Evolutionary conservation across 495 filamentous ascomycete genomes (phyloP).

Genomic region (Penicillium soppii): DNA sequence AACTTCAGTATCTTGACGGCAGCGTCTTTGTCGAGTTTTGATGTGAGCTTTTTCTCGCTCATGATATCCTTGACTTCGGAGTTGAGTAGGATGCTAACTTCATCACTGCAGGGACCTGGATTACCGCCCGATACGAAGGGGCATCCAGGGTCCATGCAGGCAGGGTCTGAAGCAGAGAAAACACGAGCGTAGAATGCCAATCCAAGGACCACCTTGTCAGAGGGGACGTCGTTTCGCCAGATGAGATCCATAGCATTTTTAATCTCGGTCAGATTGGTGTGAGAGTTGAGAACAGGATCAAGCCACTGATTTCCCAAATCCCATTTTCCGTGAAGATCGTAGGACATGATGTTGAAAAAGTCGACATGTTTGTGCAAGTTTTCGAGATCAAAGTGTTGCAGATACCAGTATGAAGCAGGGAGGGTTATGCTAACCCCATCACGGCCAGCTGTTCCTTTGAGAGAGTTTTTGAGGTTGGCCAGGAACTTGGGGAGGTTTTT

Average conservation of each 20-base stretch:
- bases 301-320: constrained; percentile 17
- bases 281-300: constrained; percentile 20
- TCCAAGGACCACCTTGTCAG: constrained; percentile 39
- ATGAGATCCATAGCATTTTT: constrained; percentile 30
- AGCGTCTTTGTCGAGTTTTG: constrained; percentile 17
- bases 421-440: constrained; percentile 43
- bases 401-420: constrained; percentile 40
- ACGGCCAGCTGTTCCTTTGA: constrained; percentile 23
- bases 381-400: constrained; percentile 42
- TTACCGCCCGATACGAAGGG: constrained; percentile 17
- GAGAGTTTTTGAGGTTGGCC: constrained; percentile 36
- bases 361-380: constrained; percentile 43
- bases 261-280: constrained; percentile 46
- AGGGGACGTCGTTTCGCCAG: constrained; percentile 36
- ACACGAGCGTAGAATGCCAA: constrained; percentile 42
- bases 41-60: background rate
- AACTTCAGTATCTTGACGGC: constrained; percentile 31
- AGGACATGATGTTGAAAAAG: constrained; percentile 53
- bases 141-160: constrained; percentile 34
- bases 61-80: constrained; percentile 25
- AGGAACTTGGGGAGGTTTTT: constrained; percentile 43
- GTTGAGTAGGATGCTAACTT: constrained; percentile 18
- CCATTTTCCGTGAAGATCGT: constrained; percentile 45
- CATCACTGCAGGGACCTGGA: constrained; percentile 35
- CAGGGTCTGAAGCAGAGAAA: constrained; percentile 35